Conservation (phyloP, 1,284 basidiomycete species). For the Psilocybe mexicana region DNA sequence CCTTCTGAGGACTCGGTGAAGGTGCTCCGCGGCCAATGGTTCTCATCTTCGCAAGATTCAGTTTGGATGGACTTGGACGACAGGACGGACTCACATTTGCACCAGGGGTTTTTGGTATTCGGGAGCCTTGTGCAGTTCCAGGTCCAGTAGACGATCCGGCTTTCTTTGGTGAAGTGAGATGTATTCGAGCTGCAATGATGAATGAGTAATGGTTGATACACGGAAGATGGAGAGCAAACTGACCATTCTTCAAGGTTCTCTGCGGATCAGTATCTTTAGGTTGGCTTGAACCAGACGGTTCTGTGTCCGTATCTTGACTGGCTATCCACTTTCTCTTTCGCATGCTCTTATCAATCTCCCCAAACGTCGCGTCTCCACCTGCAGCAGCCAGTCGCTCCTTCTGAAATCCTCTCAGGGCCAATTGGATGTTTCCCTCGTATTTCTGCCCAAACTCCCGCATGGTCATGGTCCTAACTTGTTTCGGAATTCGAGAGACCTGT, state of each 20-base stretch:
- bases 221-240: slow-evolving; percentile 18
- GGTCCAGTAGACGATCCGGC: slow-evolving; percentile 46
- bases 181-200: slow-evolving; percentile 49
- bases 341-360: slow-evolving; percentile 64
- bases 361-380: slow-evolving; percentile 44
- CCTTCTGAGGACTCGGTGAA: slow-evolving; percentile 60
- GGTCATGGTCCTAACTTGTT: slow-evolving; percentile 66
- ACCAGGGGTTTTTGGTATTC: slow-evolving; percentile 44
- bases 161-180: slow-evolving; percentile 59
- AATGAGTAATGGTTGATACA: not conserved
- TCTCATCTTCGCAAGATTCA: slow-evolving; percentile 31
- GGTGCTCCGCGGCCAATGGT: slow-evolving; percentile 38
- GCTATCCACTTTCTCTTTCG: slow-evolving; percentile 76
- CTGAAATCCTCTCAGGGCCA: slow-evolving; percentile 63
- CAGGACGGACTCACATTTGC: slow-evolving; percentile 18
- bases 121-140: slow-evolving; percentile 48
- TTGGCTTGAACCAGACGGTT: slow-evolving; percentile 36
- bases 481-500: slow-evolving; percentile 72
- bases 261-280: slow-evolving; percentile 39
- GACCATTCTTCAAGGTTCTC: slow-evolving; percentile 63
- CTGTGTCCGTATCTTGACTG: slow-evolving; percentile 53
- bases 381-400: slow-evolving; percentile 52
- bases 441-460: slow-evolving; percentile 77
- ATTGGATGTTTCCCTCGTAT: slow-evolving; percentile 72
- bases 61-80: not conserved